Conservation (phyloP, 148 eudicot species). For the Rhododendron ferrugineum region DNA sequence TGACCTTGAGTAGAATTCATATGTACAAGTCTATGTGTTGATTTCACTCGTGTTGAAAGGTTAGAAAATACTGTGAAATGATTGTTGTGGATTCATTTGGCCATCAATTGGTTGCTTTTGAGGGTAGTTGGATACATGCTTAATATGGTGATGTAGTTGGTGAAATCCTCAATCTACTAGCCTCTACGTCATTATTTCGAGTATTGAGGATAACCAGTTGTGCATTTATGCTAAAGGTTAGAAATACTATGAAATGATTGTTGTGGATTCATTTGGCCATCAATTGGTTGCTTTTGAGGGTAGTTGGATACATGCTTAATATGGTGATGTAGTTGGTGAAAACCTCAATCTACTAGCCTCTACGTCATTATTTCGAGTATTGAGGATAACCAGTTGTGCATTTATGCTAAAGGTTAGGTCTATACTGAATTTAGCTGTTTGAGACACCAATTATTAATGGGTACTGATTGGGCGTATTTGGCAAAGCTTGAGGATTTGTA, state of each 20-base stretch:
- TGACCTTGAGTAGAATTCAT: not conserved
- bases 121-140: not conserved
- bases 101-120: not conserved
- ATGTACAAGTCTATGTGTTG: not conserved
- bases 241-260: not conserved
- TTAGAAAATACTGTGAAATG: not conserved
- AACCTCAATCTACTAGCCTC: not conserved
- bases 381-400: not conserved
- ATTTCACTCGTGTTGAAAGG: not conserved
- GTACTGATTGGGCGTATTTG: not conserved
- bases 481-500: not conserved
- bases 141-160: not conserved
- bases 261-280: not conserved
- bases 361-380: not conserved
- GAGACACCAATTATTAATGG: not conserved
- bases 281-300: not conserved
- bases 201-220: not conserved
- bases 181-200: not conserved
- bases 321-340: not conserved
- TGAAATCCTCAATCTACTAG: not conserved
- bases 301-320: not conserved
- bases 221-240: not conserved
- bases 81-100: not conserved
- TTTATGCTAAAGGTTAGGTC: not conserved
- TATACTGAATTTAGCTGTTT: not conserved